Evolutionary conservation across 2,329 filamentous ascomycete genomes (phyloP), one percentile per base, ranked within the genome.

Genomic region (Phyllosticta citribraziliensis): DNA sequence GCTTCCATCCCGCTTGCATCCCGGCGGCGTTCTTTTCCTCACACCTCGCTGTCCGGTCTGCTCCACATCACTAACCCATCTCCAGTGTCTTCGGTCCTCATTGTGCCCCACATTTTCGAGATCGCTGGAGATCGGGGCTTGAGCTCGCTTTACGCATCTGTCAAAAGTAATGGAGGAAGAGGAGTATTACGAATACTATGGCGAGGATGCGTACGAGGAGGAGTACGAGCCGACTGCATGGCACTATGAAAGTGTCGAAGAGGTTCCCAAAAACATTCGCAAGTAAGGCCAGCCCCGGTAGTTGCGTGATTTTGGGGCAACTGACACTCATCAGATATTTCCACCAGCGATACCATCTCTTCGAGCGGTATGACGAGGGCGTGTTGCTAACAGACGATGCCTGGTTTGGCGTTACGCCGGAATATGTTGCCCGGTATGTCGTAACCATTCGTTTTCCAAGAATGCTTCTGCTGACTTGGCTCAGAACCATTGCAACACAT

Each of bases 341-440:
- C 84, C 81, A 87, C 17, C 92, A 97, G 70, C 84, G 94, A 63
- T 87, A 94, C 73, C 87, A 86, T 58, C 89, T 99, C 66, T 99
- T 96, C 75, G 87, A 87, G 17, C 82, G 82, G 67, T 99, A 97
- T 71, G 88, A 97, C 71, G 82, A 92, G 62, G 93, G 91, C 60
- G 83, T 99, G 66, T 88, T 86, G 79, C 85, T 99, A 80, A 99
- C 95, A 0, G 87, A 96, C 72, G 88, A 93, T 75, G 88, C 91
- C 59, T 99, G 94, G 94, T 99, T 94, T 72, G 94, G 92, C 60
- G 92, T 97, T 8, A 99, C 95, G 0, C 92, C 94, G 14, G 93
- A 99, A 73, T 88, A 89, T 4, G 84, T 99, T 27, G 94, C 94
- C 63, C 85, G 82, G 89, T 94, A 78, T 68, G 80, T 76, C 11